Evolutionary conservation across 2,329 filamentous ascomycete species (phyloP).

Genomic region (Iodosphaeria phyllophila): DNA sequence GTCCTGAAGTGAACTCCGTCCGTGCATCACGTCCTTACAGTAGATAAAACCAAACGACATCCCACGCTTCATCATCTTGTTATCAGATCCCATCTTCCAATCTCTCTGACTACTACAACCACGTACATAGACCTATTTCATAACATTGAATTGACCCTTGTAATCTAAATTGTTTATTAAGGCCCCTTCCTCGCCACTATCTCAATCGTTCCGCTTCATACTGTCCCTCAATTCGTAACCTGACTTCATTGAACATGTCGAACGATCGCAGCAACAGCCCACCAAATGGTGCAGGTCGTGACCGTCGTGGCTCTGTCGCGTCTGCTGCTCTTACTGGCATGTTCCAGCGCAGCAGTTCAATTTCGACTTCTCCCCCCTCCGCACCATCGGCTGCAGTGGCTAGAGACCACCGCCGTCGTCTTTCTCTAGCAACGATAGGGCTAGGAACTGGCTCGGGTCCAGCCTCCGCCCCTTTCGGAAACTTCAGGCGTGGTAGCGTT

Average conservation of each 20-base stretch:
- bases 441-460: conserved; percentile 48
- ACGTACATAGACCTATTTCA: too few relatives aligned
- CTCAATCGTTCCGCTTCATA: too few relatives aligned
- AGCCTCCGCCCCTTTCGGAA: conserved; percentile 27
- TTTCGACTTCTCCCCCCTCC: conserved; percentile 16
- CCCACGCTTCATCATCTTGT: too few relatives aligned
- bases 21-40: too few relatives aligned
- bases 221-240: too few relatives aligned
- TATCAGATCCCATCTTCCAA: too few relatives aligned
- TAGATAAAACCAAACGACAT: too few relatives aligned
- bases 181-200: too few relatives aligned
- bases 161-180: too few relatives aligned
- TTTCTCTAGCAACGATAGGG: conserved; percentile 58
- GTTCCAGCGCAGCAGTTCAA: conserved; percentile 37
- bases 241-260: conserved; percentile 10
- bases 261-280: conserved; percentile 11
- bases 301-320: conserved; percentile 37
- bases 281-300: conserved; percentile 9
- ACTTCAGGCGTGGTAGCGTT: conserved; percentile 44
- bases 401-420: conserved; percentile 38
- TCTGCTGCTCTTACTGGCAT: conserved; percentile 37
- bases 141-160: too few relatives aligned
- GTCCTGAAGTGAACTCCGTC: too few relatives aligned
- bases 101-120: too few relatives aligned
- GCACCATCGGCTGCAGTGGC: conserved; percentile 9